These are phyloP conservation scores for Lagerstroemia speciosa DNA, from an alignment of 345 rosid species.

Conservation along the genomic window DNA sequence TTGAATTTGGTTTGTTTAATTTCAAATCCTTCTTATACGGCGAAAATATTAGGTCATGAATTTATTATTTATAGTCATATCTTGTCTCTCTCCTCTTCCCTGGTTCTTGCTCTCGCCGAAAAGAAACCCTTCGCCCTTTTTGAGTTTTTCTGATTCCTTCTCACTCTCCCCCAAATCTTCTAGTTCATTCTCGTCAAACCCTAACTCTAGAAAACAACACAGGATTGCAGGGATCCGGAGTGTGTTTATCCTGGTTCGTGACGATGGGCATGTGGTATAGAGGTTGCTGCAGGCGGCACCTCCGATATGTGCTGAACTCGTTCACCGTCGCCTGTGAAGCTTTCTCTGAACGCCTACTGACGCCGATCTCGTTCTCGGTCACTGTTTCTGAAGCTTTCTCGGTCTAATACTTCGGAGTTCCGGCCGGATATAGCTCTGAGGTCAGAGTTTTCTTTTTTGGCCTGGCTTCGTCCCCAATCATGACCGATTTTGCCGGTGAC, in stretches of 20 bases:
- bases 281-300: slow-evolving; percentile 6
- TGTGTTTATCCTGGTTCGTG: background rate
- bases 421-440: background rate
- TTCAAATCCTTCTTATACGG: too few species aligned
- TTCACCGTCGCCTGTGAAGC: slow-evolving; percentile 17
- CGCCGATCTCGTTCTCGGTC: background rate
- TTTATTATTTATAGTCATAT: too few species aligned
- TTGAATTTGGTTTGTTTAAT: too few species aligned
- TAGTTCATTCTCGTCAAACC: background rate
- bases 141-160: background rate
- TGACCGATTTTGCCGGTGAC: background rate
- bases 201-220: background rate
- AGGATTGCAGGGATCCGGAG: background rate
- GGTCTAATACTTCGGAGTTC: background rate
- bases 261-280: background rate
- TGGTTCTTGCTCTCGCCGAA: too few species aligned
- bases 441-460: background rate
- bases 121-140: too few species aligned
- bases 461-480: background rate
- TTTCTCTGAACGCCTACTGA: slow-evolving; percentile 10
- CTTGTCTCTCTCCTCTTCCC: too few species aligned
- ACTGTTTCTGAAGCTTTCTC: background rate
- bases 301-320: slow-evolving; percentile 9
- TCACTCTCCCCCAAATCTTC: background rate
- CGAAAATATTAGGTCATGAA: too few species aligned